Percentiles rank a stretch among this genome's conserved stretches.
phyloP scores from a whole-genome alignment of 2,329 filamentous ascomycete species.

The Colletotrichum ledebouriae region DNA sequence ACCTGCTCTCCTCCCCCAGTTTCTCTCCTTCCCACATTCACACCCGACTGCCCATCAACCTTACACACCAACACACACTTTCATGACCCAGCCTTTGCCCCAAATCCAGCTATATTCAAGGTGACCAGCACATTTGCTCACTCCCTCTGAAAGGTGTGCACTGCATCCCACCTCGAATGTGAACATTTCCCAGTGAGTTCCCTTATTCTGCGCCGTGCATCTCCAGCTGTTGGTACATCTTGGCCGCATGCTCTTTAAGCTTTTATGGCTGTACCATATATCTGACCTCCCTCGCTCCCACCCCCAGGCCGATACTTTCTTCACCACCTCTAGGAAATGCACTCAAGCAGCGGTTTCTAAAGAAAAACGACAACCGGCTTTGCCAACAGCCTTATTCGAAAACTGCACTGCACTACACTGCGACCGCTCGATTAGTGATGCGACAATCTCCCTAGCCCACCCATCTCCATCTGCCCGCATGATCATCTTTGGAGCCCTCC shows the following conservation, averaged over 20 bases:
- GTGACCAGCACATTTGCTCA: constrained; percentile 8
- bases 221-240: not conserved
- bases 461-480: constrained; percentile 32
- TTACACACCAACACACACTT: constrained; percentile 15
- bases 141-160: constrained; percentile 6
- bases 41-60: not conserved
- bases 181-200: constrained; percentile 23
- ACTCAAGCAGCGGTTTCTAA: constrained; percentile 7
- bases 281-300: constrained; percentile 32
- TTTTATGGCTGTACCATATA: constrained; percentile 28
- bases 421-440: constrained; percentile 25
- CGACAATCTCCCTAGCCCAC: constrained; percentile 29
- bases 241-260: constrained; percentile 16
- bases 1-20: constrained; percentile 32
- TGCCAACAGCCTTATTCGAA: not conserved
- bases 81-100: constrained; percentile 35
- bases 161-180: constrained; percentile 3
- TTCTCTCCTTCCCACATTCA: constrained; percentile 28
- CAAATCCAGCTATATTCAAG: constrained; percentile 23
- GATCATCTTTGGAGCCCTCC: constrained; percentile 15
- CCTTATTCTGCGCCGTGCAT: not conserved
- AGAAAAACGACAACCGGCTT: not conserved
- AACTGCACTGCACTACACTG: not conserved
- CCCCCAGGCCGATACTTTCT: constrained; percentile 14
- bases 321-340: constrained; percentile 25